Evolutionary conservation across 345 rosid genomes (phyloP).

Genomic region (Gossypium herbaceum): DNA sequence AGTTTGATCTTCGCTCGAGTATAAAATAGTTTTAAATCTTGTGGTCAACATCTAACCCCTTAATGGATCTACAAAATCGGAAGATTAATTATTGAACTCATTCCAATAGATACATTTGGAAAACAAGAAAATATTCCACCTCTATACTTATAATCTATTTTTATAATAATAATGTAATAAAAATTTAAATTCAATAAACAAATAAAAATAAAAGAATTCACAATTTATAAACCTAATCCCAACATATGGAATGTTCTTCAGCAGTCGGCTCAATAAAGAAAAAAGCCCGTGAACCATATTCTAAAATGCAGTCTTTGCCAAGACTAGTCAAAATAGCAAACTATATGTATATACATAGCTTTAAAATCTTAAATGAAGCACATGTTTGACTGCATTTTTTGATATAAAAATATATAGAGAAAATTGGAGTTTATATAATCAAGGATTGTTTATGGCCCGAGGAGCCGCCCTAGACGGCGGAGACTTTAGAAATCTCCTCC

Average conservation of each 20-base stretch:
- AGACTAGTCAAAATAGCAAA: not conserved
- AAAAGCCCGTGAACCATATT: too few relatives aligned
- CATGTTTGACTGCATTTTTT: not conserved
- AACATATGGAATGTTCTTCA: too few relatives aligned
- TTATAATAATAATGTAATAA: too few relatives aligned
- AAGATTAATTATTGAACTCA: too few relatives aligned
- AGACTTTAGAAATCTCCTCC: not conserved
- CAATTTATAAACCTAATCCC: too few relatives aligned
- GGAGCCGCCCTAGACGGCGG: slow-evolving; percentile 26
- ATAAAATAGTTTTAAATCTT: too few relatives aligned
- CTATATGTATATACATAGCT: not conserved
- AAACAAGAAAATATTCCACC: too few relatives aligned
- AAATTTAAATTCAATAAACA: too few relatives aligned
- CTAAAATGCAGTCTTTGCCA: not conserved
- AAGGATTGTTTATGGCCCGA: slow-evolving; percentile 8
- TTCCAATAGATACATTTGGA: fast-evolving
- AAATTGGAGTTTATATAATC: not conserved
- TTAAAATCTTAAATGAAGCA: not conserved
- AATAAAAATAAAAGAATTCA: too few relatives aligned
- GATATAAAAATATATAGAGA: not conserved
- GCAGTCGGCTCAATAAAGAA: too few relatives aligned
- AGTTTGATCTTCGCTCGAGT: fast-evolving
- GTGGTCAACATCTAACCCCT: fast-evolving
- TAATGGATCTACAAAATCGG: fast-evolving
- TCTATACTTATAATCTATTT: too few relatives aligned